These are phyloP conservation scores for Ramularia collo-cygni DNA, from an alignment of 2,329 filamentous ascomycete genomes.

Conservation along the genomic window DNA sequence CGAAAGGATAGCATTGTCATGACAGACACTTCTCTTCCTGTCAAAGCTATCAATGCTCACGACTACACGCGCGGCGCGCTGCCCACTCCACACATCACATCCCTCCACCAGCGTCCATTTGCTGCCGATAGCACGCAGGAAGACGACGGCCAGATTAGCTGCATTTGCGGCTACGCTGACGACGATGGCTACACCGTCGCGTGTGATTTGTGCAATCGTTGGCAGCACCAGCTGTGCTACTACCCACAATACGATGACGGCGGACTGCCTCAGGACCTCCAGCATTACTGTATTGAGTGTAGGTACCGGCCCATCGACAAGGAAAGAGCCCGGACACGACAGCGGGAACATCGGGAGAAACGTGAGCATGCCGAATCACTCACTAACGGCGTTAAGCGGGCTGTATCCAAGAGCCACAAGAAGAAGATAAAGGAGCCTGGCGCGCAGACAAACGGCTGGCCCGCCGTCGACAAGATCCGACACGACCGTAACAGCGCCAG, in stretches of 20 bases:
- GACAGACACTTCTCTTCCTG: conserved; percentile 29
- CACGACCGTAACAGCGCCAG: conserved; percentile 47
- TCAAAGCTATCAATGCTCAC: conserved; percentile 28
- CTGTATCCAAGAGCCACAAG: conserved; percentile 73
- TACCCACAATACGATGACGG: conserved; percentile 65
- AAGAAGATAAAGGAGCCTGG: conserved; percentile 70
- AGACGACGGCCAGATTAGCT: conserved; percentile 92
- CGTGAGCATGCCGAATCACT: conserved; percentile 51
- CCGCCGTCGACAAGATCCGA: conserved; percentile 50
- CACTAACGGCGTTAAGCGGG: conserved; percentile 55
- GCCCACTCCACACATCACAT: conserved; percentile 25
- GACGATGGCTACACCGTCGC: conserved; percentile 97
- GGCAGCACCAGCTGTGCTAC: conserved; percentile 98
- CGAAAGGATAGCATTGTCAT: conserved; percentile 30
- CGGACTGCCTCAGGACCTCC: conserved; percentile 49
- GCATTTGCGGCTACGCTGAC: conserved; percentile 87
- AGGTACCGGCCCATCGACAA: conserved; percentile 68
- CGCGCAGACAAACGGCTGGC: conserved; percentile 58
- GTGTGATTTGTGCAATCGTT: conserved; percentile 91
- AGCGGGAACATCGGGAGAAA: conserved; percentile 21
- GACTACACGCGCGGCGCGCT: conserved; percentile 18
- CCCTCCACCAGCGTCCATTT: conserved; percentile 18
- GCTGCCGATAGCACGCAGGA: conserved; percentile 45
- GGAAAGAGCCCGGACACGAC: conserved; percentile 57
- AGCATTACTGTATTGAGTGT: conserved; percentile 87